Conservation (phyloP, 768 basidiomycete species). For the Suillus variegatus region DNA sequence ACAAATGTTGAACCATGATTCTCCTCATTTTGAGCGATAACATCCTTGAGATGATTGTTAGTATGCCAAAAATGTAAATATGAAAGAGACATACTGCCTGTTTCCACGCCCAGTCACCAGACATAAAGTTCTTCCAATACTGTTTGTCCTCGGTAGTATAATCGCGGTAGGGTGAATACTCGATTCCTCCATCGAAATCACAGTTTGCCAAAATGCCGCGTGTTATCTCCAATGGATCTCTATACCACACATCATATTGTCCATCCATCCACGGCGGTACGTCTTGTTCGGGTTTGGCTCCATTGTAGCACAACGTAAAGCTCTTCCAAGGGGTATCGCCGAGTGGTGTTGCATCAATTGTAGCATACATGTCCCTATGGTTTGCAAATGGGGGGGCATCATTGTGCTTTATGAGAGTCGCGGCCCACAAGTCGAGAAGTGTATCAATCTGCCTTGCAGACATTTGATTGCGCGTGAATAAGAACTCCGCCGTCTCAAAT, state of each 20-base stretch:
- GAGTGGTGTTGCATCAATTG: conserved; percentile 27
- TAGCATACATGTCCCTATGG: conserved; percentile 20
- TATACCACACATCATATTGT: conserved; percentile 28
- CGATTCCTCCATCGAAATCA: conserved; percentile 21
- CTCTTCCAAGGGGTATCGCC: conserved; percentile 32
- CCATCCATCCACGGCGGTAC: conserved; percentile 26
- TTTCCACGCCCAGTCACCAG: conserved; percentile 14
- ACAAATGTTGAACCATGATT: conserved; percentile 27
- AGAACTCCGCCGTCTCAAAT: conserved; percentile 25
- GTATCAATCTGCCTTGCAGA: conserved; percentile 21
- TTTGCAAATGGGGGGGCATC: conserved; percentile 21
- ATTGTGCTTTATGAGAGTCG: neutral
- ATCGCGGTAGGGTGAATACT: conserved; percentile 19
- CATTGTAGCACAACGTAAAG: conserved; percentile 18
- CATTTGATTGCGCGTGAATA: conserved; percentile 22
- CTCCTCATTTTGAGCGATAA: conserved; percentile 12
- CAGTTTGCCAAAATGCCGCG: conserved; percentile 21
- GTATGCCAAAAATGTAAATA: neutral
- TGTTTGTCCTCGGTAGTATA: conserved; percentile 1
- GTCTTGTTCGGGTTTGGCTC: conserved; percentile 13
- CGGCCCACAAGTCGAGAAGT: conserved; percentile 23
- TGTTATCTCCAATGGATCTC: conserved; percentile 18
- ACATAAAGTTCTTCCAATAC: conserved; percentile 15
- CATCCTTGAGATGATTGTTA: conserved; percentile 8
- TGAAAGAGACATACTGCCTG: conserved; percentile 11